Conservation (phyloP, 192 early-diverging fungal species). For the Coemansia brasiliensis region DNA sequence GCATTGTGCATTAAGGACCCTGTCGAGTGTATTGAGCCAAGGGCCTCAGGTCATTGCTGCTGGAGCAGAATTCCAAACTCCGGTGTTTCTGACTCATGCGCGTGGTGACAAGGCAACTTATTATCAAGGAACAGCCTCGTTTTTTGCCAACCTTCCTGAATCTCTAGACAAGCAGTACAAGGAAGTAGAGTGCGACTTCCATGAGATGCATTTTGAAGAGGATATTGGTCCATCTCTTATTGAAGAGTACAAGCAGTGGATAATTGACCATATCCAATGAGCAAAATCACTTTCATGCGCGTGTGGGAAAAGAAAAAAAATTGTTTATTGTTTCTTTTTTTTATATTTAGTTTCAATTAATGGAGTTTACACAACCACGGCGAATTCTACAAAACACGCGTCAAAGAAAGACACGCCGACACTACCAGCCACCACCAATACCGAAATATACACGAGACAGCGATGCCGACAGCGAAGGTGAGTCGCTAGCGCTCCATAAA, state of each 20-base stretch:
- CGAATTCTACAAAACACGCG: conserved; percentile 1
- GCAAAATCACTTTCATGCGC: neutral
- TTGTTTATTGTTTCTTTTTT: neutral
- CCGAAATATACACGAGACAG: neutral
- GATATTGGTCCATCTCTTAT: conserved; percentile 34
- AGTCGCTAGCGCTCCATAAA: neutral
- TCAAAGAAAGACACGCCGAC: neutral
- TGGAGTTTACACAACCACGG: neutral
- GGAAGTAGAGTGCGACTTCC: conserved; percentile 37
- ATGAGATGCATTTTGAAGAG: conserved; percentile 54
- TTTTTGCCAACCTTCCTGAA: conserved; percentile 34
- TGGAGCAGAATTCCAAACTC: conserved; percentile 23
- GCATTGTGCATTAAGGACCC: conserved; percentile 34
- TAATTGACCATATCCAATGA: conserved; percentile 24
- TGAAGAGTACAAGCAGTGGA: conserved; percentile 39
- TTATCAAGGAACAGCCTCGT: conserved; percentile 26
- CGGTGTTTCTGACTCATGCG: conserved; percentile 49
- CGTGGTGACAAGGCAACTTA: conserved; percentile 47
- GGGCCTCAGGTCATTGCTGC: conserved; percentile 26
- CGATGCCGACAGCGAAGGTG: neutral
- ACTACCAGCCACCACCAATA: conserved; percentile 7
- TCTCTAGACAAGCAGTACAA: conserved; percentile 49
- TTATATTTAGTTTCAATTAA: neutral
- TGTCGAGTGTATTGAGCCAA: conserved; percentile 27
- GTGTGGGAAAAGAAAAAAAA: neutral